A percentile compares a stretch with the other conserved stretches of the same genome.
These are phyloP conservation scores for Capronia americana DNA, from an alignment of 2,329 filamentous ascomycete genomes.

Conservation along the genomic window DNA sequence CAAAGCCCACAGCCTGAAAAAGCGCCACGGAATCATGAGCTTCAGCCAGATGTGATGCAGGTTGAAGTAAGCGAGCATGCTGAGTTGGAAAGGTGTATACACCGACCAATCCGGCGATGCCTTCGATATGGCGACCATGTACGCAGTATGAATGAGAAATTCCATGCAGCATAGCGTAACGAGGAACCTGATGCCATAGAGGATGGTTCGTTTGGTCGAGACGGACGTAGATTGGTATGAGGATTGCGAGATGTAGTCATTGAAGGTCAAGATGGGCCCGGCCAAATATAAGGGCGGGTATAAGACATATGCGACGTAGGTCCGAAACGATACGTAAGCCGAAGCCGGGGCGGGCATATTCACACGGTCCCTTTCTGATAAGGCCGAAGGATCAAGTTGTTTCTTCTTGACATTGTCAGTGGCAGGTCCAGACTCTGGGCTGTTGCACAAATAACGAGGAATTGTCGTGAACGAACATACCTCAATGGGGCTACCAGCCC, in stretches of 20 bases:
- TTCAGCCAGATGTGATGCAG: slow-evolving; percentile 98
- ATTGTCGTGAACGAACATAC: slow-evolving; percentile 59
- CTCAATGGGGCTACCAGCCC: slow-evolving; percentile 74
- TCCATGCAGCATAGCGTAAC: slow-evolving; percentile 88
- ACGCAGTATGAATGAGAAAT: slow-evolving; percentile 86
- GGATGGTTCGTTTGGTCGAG: slow-evolving; percentile 71
- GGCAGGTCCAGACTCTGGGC: not conserved
- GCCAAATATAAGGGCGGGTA: slow-evolving; percentile 93
- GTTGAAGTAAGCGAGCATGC: slow-evolving; percentile 92
- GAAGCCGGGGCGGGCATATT: slow-evolving; percentile 71
- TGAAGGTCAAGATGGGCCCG: slow-evolving; percentile 94
- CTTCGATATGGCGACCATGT: slow-evolving; percentile 90
- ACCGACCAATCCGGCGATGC: slow-evolving; percentile 77
- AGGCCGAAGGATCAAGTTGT: slow-evolving; percentile 82
- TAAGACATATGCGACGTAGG: slow-evolving; percentile 86
- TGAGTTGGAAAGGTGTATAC: slow-evolving; percentile 86
- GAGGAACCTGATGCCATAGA: slow-evolving; percentile 83
- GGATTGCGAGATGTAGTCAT: slow-evolving; percentile 91
- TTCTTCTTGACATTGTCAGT: slow-evolving; percentile 90
- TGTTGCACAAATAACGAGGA: slow-evolving; percentile 37
- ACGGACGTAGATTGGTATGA: slow-evolving; percentile 76
- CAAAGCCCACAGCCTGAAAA: slow-evolving; percentile 96
- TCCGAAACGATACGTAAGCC: slow-evolving; percentile 77
- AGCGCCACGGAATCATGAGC: slow-evolving; percentile 93
- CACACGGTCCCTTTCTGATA: slow-evolving; percentile 89